Conservation (phyloP, 2,329 filamentous ascomycete genomes). For the Cryphonectria radicalis region DNA sequence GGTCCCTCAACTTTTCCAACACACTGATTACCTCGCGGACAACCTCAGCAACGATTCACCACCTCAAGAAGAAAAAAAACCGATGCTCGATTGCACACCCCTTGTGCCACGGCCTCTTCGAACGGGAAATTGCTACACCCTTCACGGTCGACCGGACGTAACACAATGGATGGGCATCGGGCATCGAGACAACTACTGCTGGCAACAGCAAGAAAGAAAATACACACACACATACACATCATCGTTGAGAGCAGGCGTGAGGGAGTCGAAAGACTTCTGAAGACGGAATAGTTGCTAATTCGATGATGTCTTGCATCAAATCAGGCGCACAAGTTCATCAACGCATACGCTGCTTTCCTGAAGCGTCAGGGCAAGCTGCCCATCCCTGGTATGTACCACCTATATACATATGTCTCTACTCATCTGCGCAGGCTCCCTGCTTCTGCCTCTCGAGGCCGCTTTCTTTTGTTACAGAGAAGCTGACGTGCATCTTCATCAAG, state of each 20-base stretch:
- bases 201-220: constrained; percentile 29
- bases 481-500: constrained; percentile 54
- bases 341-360: constrained; percentile 84
- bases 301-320: constrained; percentile 46
- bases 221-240: constrained; percentile 4
- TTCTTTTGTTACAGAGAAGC: not conserved
- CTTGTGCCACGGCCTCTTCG: constrained; percentile 18
- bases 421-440: too few species aligned
- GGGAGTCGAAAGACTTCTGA: constrained; percentile 74
- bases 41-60: constrained; percentile 3
- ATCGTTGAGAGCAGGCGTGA: constrained; percentile 66
- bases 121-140: not conserved
- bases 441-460: not conserved
- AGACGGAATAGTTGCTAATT: constrained; percentile 75
- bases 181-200: constrained; percentile 33
- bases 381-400: constrained; percentile 73
- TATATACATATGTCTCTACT: not conserved
- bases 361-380: constrained; percentile 94
- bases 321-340: constrained; percentile 88
- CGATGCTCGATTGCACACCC: constrained; percentile 23
- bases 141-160: constrained; percentile 24
- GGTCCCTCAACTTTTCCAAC: constrained; percentile 47
- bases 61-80: not conserved
- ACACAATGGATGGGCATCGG: constrained; percentile 27
- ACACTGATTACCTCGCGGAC: constrained; percentile 30